phyloP scores from a whole-genome alignment of 1,139 yeast species.

The Candida sp. region DNA sequence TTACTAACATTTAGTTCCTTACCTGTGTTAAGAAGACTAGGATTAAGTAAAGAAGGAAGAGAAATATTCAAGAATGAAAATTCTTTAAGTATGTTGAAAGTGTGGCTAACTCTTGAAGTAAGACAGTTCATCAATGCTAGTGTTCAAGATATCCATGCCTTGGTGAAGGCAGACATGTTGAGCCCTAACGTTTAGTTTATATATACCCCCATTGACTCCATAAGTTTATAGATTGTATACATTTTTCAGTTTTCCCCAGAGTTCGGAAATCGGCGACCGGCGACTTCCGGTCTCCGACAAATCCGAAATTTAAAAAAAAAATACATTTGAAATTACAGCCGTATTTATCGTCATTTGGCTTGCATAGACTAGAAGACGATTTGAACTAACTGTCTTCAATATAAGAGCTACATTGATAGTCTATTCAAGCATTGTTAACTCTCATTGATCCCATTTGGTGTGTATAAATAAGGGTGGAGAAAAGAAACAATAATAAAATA shows the following conservation, averaged over 20 bases:
- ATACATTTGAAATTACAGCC: too few species aligned
- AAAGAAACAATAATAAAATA: background rate
- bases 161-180: conserved; percentile 50
- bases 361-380: too few species aligned
- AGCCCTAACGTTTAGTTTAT: conserved; percentile 37
- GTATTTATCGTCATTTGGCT: too few species aligned
- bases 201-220: background rate
- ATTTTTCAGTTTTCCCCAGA: background rate
- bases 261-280: background rate
- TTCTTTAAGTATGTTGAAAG: conserved; percentile 75
- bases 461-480: background rate
- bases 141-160: conserved; percentile 60
- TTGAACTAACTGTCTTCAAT: too few species aligned
- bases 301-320: background rate
- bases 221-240: background rate
- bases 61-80: conserved; percentile 57
- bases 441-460: background rate
- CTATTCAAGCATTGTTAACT: too few species aligned
- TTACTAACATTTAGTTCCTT: conserved; percentile 59
- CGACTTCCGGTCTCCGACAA: background rate
- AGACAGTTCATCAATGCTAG: conserved; percentile 85
- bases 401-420: too few species aligned
- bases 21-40: conserved; percentile 83
- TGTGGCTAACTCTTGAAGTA: conserved; percentile 88
- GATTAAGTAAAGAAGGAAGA: conserved; percentile 65